Percentiles rank a stretch among this genome's conserved stretches.
Evolutionary conservation across 495 filamentous ascomycete genomes (phyloP).

Genomic region (Corynascus novoguineensis): DNA sequence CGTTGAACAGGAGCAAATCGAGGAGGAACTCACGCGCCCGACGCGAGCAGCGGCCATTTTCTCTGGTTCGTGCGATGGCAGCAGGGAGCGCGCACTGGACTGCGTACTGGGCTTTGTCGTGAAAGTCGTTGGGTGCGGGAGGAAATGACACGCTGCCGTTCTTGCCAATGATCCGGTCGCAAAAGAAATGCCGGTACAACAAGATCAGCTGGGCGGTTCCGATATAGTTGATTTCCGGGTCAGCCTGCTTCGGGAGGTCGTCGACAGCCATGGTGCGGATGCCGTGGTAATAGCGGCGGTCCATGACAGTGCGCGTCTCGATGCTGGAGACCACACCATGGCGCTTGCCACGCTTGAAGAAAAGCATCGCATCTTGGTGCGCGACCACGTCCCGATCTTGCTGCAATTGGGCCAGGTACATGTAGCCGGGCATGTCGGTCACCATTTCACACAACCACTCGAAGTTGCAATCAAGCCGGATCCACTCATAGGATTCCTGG

Average conservation of each 20-base stretch:
- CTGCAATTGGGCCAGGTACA: conserved; percentile 95
- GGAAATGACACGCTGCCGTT: conserved; percentile 52
- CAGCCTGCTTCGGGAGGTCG: conserved; percentile 65
- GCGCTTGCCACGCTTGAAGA: conserved; percentile 35
- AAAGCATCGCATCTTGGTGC: conserved; percentile 68
- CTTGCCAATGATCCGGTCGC: conserved; percentile 47
- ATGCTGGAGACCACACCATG: conserved; percentile 80
- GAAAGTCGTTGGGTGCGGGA: conserved; percentile 84
- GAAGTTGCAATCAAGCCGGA: conserved; percentile 95
- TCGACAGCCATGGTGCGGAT: conserved; percentile 78
- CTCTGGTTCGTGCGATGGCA: conserved; percentile 72
- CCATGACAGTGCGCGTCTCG: conserved; percentile 81
- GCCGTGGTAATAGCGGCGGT: conserved; percentile 86
- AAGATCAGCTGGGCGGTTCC: conserved; percentile 79
- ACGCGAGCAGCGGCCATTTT: conserved; percentile 71
- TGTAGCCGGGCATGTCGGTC: conserved; percentile 81
- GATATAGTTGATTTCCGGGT: conserved; percentile 60
- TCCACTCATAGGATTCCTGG: conserved; percentile 96
- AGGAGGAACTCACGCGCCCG: conserved; percentile 72
- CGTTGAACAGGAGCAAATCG: conserved; percentile 85
- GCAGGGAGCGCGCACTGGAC: conserved; percentile 75
- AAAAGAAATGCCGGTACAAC: conserved; percentile 84
- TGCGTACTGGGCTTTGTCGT: conserved; percentile 71
- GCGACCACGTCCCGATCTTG: conserved; percentile 96
- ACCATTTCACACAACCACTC: conserved; percentile 84